Base-by-base conservation (phyloP, 345 rosid species). In the Crucihimalaya himalaica region DNA sequence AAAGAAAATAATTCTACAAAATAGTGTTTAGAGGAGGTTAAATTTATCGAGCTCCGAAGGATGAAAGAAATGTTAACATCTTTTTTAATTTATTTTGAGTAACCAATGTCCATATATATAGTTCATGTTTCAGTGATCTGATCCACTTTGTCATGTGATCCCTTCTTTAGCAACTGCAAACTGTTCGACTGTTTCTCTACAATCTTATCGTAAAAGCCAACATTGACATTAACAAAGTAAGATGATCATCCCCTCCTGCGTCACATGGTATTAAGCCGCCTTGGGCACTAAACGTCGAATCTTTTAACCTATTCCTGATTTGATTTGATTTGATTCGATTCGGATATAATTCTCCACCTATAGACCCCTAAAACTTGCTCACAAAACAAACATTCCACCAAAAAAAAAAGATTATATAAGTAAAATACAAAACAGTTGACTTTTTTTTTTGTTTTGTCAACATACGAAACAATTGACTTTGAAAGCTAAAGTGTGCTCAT, bases 321-420 rank as follows among this genome's bases (percentile, higher is more conserved):
- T 60, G 60, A 71, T 35, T 51, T 60, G 60, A 71, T 60, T 62
- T 39, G 4, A 71, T 71, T 47, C 57, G 45, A 46, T 58, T 58
- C 18, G 51, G 19, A 48, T 23, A 11, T 8, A 25, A 25, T 35
- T 8, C 9, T 16, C 59, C 40, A 35, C 25, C 39, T 60, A n/a
- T n/a, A n/a, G n/a, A n/a, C n/a, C n/a, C n/a, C 37, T 32, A 32
- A 32, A 32, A 32, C 37, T 8, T 32, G 37, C 37, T 32, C 37
- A 32, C 37, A 9, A 2, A 32, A 32, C 32, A 29, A 1, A 32
- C 66, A 61, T 21, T 13, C 43, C 19, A 56, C 31, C 6, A 1
- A 23, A 60, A 13, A 13, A 6, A 4, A 31, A n/a, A n/a, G n/a
- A 23, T 2, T 19, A 0, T 2, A 31, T 32, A 59, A 45, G 23